A percentile compares a stretch with the other conserved stretches of the same genome.
phyloP scores from a whole-genome alignment of 2,329 filamentous ascomycete species.

The Alternaria dauci region DNA sequence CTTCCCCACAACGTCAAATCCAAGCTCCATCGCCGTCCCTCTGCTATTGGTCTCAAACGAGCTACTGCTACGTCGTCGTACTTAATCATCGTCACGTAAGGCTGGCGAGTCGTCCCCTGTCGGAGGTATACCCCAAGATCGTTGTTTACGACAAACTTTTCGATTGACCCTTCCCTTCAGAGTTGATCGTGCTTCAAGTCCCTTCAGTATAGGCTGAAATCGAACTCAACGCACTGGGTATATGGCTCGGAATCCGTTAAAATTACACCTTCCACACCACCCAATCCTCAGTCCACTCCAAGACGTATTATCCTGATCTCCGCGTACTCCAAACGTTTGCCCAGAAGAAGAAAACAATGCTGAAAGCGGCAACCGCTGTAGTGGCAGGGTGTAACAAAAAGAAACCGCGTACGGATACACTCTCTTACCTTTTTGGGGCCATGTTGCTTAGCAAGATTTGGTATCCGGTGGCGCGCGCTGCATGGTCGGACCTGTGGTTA shows the following conservation, averaged over 20 bases:
- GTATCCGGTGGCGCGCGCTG: not conserved
- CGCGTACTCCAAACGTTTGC: not conserved
- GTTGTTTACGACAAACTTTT: not conserved
- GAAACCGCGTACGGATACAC: slow-evolving; percentile 10
- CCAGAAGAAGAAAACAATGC: slow-evolving; percentile 5
- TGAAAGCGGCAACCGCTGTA: not conserved
- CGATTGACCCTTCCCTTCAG: not conserved
- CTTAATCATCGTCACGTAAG: not conserved
- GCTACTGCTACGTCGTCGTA: not conserved
- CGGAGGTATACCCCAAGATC: not conserved
- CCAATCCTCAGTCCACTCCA: not conserved
- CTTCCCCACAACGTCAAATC: slow-evolving; percentile 8
- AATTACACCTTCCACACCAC: not conserved
- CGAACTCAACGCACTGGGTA: slow-evolving; percentile 14
- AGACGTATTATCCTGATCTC: not conserved
- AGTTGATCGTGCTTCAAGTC: not conserved
- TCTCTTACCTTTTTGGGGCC: slow-evolving; percentile 16
- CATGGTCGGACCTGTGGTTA: slow-evolving; percentile 15
- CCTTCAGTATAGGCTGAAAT: not conserved
- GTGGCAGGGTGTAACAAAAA: slow-evolving; percentile 6
- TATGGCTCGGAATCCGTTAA: slow-evolving; percentile 8
- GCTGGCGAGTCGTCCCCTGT: not conserved
- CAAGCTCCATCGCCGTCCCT: not conserved
- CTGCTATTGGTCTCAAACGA: not conserved
- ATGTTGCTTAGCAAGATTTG: not conserved